Evolutionary conservation across 2,329 filamentous ascomycete species (phyloP), one percentile per base, ranked within the genome.

Genomic region (Aspergillus pseudonomiae): DNA sequence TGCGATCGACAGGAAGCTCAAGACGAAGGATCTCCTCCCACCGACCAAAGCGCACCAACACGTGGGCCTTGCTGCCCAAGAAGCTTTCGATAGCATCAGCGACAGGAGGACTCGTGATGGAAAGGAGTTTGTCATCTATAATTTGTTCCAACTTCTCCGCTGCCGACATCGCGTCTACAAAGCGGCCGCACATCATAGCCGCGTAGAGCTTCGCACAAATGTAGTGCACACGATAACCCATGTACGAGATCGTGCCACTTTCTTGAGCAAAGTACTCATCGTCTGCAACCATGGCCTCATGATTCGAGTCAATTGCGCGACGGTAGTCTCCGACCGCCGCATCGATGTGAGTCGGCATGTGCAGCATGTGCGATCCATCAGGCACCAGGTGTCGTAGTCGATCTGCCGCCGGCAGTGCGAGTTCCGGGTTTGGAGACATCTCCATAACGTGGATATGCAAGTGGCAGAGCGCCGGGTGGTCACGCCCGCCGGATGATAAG

Each of bases 291-390:
- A 90, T 88, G 6, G 91, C 91, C 26, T 85, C 82, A 1, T 83
- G 78, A 73, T 93, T 94, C 4, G 88, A 88, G 2, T 81, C 80
- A 54, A 93, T 87, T 1, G 89, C 89, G 4, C 82, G 81, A 19
- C 84, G 79, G 70, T 92, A 94, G 69, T 92, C 86, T 14, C 91
- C 91, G 24, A 88, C 84, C 0, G 93, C 82, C 6, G 91, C 85
- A 71, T 94, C 90, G 26, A 93, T 82, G 73, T 94, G 91, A 0
- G 87, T 88, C 0, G 91, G 90, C 91, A 94, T 93, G 72, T 92
- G 90, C 41, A 87, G 82, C 0, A 92, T 79, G 72, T 93, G 90
- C 0, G 89, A 89, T 0, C 85, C 83, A 70, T 92, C 89, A 0
- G 89, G 89, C 0, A 89, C 84, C 1, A 92, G 82, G 7, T 80